phyloP scores from a whole-genome alignment of 306 rosid species.

The Neltuma alba region DNA sequence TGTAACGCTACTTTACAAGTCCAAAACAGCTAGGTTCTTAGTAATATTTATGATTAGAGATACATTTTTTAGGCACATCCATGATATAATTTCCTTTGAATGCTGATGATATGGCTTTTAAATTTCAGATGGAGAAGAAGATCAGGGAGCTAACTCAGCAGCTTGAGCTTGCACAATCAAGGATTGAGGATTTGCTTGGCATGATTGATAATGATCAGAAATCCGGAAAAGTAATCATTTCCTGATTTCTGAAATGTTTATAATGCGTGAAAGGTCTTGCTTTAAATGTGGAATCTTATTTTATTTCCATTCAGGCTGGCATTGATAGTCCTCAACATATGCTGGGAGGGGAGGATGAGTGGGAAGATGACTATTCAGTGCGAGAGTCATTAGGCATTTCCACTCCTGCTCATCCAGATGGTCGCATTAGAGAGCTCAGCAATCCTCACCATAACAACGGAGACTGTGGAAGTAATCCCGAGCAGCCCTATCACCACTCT shows the following conservation, averaged over 20 bases:
- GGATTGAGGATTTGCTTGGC: constrained; percentile 76
- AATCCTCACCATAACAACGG: constrained; percentile 63
- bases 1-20: not conserved
- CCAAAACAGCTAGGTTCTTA: not conserved
- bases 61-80: constrained; percentile 15
- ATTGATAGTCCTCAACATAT: constrained; percentile 44
- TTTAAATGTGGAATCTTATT: constrained; percentile 12
- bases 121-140: constrained; percentile 88
- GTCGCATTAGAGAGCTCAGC: constrained; percentile 51
- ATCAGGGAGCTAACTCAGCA: constrained; percentile 82
- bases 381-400: constrained; percentile 71
- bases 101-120: constrained; percentile 24
- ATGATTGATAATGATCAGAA: constrained; percentile 64
- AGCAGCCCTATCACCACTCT: constrained; percentile 25
- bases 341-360: constrained; percentile 53
- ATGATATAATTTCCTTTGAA: constrained; percentile 25
- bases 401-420: constrained; percentile 44
- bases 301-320: constrained; percentile 45
- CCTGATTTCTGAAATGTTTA: constrained; percentile 2
- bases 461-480: constrained; percentile 47
- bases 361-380: constrained; percentile 76
- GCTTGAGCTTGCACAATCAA: constrained; percentile 87
- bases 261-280: not conserved
- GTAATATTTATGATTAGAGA: not conserved
- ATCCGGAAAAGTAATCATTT: constrained; percentile 62